Evolutionary conservation across 345 rosid species (phyloP).

Genomic region (Arabidopsis suecica): DNA sequence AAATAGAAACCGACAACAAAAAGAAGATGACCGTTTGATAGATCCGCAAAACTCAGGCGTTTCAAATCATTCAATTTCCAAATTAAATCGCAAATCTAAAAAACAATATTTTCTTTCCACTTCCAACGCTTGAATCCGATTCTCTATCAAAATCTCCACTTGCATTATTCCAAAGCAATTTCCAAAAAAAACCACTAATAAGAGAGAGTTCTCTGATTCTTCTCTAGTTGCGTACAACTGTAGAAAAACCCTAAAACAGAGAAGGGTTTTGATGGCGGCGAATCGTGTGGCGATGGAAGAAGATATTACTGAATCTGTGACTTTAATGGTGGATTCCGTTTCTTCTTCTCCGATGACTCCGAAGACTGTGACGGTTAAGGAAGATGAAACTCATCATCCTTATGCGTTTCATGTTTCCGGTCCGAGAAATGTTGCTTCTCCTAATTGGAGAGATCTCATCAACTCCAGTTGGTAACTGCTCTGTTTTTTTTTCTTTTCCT

Average conservation of each 20-base stretch:
- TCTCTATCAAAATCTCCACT: conserved; percentile 23
- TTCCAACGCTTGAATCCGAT: conserved; percentile 44
- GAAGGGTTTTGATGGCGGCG: conserved; percentile 51
- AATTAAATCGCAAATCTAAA: neutral
- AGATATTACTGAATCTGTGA: conserved; percentile 37
- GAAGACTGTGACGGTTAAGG: conserved; percentile 38
- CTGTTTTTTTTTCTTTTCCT: neutral
- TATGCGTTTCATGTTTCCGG: conserved; percentile 94
- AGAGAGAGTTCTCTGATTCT: conserved; percentile 9
- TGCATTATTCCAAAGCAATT: conserved; percentile 1
- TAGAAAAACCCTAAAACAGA: conserved; percentile 1
- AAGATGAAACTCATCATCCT: conserved; percentile 68
- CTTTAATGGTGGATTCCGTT: conserved; percentile 21
- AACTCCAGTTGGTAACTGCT: conserved; percentile 78
- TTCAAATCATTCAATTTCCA: conserved; percentile 43
- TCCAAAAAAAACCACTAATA: neutral
- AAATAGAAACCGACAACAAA: conserved; percentile 40
- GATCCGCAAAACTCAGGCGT: conserved; percentile 50
- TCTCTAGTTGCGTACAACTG: conserved; percentile 21
- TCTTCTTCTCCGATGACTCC: conserved; percentile 32
- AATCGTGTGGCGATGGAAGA: conserved; percentile 49
- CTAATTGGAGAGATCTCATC: conserved; percentile 96
- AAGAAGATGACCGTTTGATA: conserved; percentile 66
- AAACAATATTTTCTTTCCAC: neutral
- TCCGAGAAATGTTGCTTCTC: conserved; percentile 82